Evolutionary conservation across 164 flowering plant genomes (phyloP).

Genomic region (Echeveria elegans): DNA sequence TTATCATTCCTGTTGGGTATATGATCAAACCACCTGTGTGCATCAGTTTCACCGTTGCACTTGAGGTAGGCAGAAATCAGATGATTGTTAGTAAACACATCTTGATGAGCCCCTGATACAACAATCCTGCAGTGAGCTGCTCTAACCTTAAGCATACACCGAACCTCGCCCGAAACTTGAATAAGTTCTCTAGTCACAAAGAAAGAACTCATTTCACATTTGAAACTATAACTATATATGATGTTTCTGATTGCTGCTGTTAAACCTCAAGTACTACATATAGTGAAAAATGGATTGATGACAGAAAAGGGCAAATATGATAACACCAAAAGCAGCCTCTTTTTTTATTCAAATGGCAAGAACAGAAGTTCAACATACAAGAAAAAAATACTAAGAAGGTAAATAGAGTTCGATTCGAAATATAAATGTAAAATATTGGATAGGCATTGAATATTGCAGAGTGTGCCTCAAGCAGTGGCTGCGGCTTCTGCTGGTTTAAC

Average conservation of each 20-base stretch:
- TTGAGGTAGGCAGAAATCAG: conserved; percentile 15
- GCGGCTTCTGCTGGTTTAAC: conserved; percentile 17
- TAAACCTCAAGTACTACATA: too few species aligned
- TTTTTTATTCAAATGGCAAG: background rate
- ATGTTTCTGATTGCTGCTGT: too few species aligned
- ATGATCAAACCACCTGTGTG: conserved; percentile 22
- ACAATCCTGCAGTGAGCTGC: conserved; percentile 24
- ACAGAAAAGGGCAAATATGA: too few species aligned
- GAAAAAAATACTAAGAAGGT: too few species aligned
- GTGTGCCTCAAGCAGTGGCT: too few species aligned
- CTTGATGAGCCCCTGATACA: conserved; percentile 20
- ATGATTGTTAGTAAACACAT: conserved; percentile 32
- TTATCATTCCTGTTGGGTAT: conserved; percentile 27
- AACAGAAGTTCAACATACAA: background rate
- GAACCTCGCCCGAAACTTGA: conserved; percentile 16
- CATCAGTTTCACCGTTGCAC: background rate
- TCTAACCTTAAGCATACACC: conserved; percentile 22
- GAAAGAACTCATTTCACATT: background rate
- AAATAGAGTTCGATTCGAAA: background rate
- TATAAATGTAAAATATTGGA: background rate
- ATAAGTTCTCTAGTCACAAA: conserved; percentile 6
- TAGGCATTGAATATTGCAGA: background rate
- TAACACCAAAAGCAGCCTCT: background rate
- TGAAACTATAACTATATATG: too few species aligned
- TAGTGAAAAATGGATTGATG: background rate